Percentiles rank a stretch among this genome's conserved stretches.
Conservation (phyloP, 768 basidiomycete genomes). For the Kwoniella sp. region DNA sequence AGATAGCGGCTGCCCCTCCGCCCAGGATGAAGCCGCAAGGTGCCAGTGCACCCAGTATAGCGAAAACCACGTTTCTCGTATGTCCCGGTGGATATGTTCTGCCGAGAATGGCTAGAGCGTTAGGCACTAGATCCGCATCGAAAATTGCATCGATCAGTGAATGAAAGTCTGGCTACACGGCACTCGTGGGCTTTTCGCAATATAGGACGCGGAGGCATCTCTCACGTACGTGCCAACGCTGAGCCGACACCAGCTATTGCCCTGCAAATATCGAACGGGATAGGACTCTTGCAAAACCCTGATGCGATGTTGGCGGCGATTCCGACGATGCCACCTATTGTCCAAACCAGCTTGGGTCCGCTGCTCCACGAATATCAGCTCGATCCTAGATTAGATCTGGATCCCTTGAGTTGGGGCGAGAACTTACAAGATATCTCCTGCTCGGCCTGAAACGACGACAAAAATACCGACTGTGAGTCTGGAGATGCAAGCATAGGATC, state of each 20-base stretch:
- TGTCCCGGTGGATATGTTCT: slow-evolving; percentile 35
- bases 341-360: slow-evolving; percentile 28
- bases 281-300: slow-evolving; percentile 20
- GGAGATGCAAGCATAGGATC: not conserved
- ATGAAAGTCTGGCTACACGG: too few relatives aligned
- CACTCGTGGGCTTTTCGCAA: too few relatives aligned
- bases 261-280: slow-evolving; percentile 36
- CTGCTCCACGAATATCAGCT: not conserved
- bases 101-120: slow-evolving; percentile 40
- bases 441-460: slow-evolving; percentile 33
- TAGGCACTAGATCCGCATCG: slow-evolving; percentile 27
- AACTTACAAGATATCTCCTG: slow-evolving; percentile 40
- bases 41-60: slow-evolving; percentile 35
- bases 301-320: slow-evolving; percentile 15
- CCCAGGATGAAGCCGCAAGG: slow-evolving; percentile 39
- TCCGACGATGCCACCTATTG: slow-evolving; percentile 19
- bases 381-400: not conserved
- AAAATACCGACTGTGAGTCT: slow-evolving; percentile 43
- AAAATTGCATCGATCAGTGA: not conserved
- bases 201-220: too few relatives aligned
- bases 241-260: slow-evolving; percentile 41
- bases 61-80: slow-evolving; percentile 35
- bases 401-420: too few relatives aligned
- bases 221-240: slow-evolving; percentile 28
- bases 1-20: slow-evolving; percentile 27